A percentile compares a stretch with the other conserved stretches of the same genome.
These are phyloP conservation scores for Pseudogymnoascus sp. DNA, from an alignment of 2,329 filamentous ascomycete genomes.

Conservation along the genomic window DNA sequence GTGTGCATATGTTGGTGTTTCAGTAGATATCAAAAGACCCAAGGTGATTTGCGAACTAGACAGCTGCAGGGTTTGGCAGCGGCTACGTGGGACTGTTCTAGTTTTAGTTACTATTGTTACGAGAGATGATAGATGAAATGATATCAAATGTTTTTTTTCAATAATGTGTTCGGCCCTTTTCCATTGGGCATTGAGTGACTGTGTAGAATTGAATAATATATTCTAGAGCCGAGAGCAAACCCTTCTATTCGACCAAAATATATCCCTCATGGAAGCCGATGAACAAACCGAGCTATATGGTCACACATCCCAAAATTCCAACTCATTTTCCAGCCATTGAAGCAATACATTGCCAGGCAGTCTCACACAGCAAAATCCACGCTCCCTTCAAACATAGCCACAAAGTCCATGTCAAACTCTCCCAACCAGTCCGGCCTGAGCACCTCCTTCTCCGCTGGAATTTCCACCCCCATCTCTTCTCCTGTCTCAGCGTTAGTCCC, in stretches of 20 bases:
- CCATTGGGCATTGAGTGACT: neutral
- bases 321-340: neutral
- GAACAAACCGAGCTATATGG: neutral
- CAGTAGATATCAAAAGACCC: too few relatives aligned
- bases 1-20: too few relatives aligned
- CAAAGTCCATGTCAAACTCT: neutral
- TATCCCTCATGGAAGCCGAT: neutral
- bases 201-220: neutral
- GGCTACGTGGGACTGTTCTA: neutral
- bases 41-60: too few relatives aligned
- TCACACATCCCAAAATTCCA: neutral
- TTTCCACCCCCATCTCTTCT: neutral
- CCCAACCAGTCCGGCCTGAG: neutral
- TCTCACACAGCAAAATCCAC: neutral
- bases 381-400: neutral
- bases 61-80: too few relatives aligned
- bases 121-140: neutral
- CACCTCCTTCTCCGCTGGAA: neutral
- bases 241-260: neutral
- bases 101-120: neutral
- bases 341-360: neutral
- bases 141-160: neutral
- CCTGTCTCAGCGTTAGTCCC: neutral
- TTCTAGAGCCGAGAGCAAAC: neutral
- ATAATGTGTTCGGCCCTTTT: neutral